A percentile compares a stretch with the other conserved stretches of the same genome.
phyloP scores from a whole-genome alignment of 768 basidiomycete genomes.

The Astraeus odoratus region DNA sequence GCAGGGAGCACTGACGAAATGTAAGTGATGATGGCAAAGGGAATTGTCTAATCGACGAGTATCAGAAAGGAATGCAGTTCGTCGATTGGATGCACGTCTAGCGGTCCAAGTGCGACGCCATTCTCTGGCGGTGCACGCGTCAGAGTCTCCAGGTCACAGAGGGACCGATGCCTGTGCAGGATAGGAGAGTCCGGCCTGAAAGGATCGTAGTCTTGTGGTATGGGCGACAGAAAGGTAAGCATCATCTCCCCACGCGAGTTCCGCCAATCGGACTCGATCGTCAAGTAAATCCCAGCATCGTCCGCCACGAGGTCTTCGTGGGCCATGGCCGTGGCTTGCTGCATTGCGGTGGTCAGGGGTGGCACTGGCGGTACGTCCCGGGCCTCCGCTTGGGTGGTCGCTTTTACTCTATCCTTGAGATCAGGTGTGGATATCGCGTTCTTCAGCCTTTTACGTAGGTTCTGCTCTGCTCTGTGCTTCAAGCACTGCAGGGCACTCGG shows the following conservation, averaged over 20 bases:
- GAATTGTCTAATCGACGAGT: slow-evolving; percentile 3
- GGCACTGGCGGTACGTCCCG: not conserved
- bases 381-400: not conserved
- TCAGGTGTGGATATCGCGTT: slow-evolving; percentile 20
- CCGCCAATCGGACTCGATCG: slow-evolving; percentile 18
- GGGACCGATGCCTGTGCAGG: slow-evolving; percentile 15
- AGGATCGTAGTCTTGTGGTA: slow-evolving; percentile 11
- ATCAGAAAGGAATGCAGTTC: slow-evolving; percentile 19
- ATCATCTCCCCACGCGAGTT: slow-evolving; percentile 16
- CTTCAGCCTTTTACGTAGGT: slow-evolving; percentile 15
- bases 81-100: slow-evolving; percentile 12
- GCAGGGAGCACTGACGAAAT: not conserved
- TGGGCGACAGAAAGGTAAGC: slow-evolving; percentile 19
- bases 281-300: slow-evolving; percentile 23
- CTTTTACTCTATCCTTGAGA: slow-evolving; percentile 7
- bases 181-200: slow-evolving; percentile 19
- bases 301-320: slow-evolving; percentile 9
- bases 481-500: slow-evolving; percentile 4
- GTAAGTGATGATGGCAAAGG: not conserved
- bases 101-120: not conserved
- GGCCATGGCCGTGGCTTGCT: not conserved
- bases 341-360: not conserved
- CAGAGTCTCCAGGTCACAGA: slow-evolving; percentile 11
- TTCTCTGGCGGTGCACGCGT: not conserved
- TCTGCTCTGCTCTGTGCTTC: slow-evolving; percentile 10